Evolutionary conservation across 345 rosid genomes (phyloP).

Genomic region (Eucalyptus rudis): DNA sequence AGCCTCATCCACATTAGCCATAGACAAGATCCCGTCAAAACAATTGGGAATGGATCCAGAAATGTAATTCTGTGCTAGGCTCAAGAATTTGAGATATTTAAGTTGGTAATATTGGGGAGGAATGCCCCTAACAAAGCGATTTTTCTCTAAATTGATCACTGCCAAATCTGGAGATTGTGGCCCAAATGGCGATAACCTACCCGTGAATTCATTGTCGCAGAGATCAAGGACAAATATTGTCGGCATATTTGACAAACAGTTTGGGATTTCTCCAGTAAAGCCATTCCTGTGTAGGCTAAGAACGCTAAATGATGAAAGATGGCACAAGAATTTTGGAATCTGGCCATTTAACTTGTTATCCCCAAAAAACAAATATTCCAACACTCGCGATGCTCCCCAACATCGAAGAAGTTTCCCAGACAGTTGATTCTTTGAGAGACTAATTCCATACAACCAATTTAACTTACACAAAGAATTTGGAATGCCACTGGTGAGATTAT

Average conservation of each 20-base stretch:
- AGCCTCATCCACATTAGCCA: not conserved
- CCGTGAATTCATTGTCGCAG: not conserved
- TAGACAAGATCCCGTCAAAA: not conserved
- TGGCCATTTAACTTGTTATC: not conserved
- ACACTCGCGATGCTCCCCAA: fast-evolving
- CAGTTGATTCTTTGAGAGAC: not conserved
- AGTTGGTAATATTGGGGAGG: not conserved
- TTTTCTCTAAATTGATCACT: not conserved
- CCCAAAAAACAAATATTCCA: not conserved
- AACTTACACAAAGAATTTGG: not conserved
- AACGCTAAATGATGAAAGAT: fast-evolving
- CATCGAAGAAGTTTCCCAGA: not conserved
- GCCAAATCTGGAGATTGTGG: not conserved
- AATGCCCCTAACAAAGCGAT: not conserved
- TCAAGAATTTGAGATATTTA: not conserved
- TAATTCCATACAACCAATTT: fast-evolving
- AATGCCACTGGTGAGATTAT: not conserved
- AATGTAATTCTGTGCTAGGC: not conserved
- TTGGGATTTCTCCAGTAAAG: not conserved
- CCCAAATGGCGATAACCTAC: not conserved
- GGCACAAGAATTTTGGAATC: not conserved
- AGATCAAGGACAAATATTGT: not conserved
- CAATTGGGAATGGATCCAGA: not conserved
- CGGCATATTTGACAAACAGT: not conserved
- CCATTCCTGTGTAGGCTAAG: not conserved